A percentile compares a stretch with the other conserved stretches of the same genome.
These are phyloP conservation scores for Samsoniella hepiali DNA, from an alignment of 2,329 filamentous ascomycete species.

Conservation along the genomic window DNA sequence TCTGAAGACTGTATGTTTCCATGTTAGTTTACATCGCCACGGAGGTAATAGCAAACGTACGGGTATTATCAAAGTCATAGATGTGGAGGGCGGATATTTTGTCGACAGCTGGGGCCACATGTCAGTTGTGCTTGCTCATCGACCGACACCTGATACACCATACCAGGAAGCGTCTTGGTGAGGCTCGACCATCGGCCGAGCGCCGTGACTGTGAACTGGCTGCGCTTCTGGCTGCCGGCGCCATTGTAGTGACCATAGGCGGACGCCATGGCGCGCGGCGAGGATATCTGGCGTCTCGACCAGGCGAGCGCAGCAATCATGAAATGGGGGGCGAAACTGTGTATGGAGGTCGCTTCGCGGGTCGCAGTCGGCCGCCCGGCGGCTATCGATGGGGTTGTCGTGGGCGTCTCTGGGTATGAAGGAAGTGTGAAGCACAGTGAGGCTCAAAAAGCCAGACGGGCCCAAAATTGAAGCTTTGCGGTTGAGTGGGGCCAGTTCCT, in stretches of 20 bases:
- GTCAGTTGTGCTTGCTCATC: slow-evolving; percentile 15
- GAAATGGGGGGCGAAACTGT: slow-evolving; percentile 14
- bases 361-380: slow-evolving; percentile 7
- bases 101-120: slow-evolving; percentile 48
- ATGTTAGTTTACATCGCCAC: slow-evolving; percentile 1
- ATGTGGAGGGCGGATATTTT: slow-evolving; percentile 79
- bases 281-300: slow-evolving; percentile 24
- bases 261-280: slow-evolving; percentile 38
- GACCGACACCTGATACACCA: slow-evolving; percentile 22
- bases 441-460: slow-evolving; percentile 2
- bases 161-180: slow-evolving; percentile 68
- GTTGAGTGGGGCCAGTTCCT: slow-evolving; percentile 6
- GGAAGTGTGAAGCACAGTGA: neutral
- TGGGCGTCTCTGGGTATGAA: neutral
- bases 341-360: neutral
- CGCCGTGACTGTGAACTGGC: slow-evolving; percentile 62
- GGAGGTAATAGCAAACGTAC: slow-evolving; percentile 46
- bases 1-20: slow-evolving; percentile 67
- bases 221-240: slow-evolving; percentile 27
- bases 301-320: slow-evolving; percentile 26
- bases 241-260: slow-evolving; percentile 38
- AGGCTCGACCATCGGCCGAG: slow-evolving; percentile 82
- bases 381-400: slow-evolving; percentile 8
- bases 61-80: slow-evolving; percentile 97
- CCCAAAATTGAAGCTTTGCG: slow-evolving; percentile 6